Evolutionary conservation across 2,329 filamentous ascomycete species (phyloP), one percentile per base, ranked within the genome.

Genomic region (Myriosclerotinia curreyana): DNA sequence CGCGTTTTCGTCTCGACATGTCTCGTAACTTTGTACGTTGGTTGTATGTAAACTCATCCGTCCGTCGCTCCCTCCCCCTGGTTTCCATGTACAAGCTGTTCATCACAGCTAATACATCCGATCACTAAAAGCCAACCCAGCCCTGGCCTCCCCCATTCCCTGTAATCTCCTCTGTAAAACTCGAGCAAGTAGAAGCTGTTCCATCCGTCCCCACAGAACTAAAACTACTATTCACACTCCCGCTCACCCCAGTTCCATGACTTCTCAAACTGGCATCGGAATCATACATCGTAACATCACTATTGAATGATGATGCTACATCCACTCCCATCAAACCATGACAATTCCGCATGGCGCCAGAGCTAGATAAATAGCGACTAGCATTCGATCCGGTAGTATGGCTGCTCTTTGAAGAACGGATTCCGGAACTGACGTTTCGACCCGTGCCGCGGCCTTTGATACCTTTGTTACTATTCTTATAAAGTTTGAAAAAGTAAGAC

Each of bases 381-480:
- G 40, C 60, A 28, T 34, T 36, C 12, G 60, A 56, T 5, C 60
- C 48, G 5, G 22, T 20, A 3, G 17, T 25, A 31, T 38, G 55
- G 11, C 36, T 25, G 11, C 20, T 52, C n/a, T 14, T 62, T 6
- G 31, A 46, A 34, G 40, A 46, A 31, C 50, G 60, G 52, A 22
- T 36, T 59, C 60, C 66, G 4, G 67, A 60, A 20, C 69, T 75
- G 62, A 92, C 88, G 65, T 86, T 86, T 64, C 91, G 83, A 70
- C 93, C 90, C 74, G 94, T 95, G 51, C 95, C 95, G 53, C 95
- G 87, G 14, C 95, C 95, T 77, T 97, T 98, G 80, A 98, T 97
- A 1, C 95, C 95, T 77, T 96, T 96, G 83, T 98, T 98, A 78
- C 90, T 93, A 78, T 98, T 96, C 80, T 96, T 96, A 82, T 96